A percentile compares a stretch with the other conserved stretches of the same genome.
These are phyloP conservation scores for Solanum aculeatissimum DNA, from an alignment of 305 asterid genomes.

Conservation along the genomic window DNA sequence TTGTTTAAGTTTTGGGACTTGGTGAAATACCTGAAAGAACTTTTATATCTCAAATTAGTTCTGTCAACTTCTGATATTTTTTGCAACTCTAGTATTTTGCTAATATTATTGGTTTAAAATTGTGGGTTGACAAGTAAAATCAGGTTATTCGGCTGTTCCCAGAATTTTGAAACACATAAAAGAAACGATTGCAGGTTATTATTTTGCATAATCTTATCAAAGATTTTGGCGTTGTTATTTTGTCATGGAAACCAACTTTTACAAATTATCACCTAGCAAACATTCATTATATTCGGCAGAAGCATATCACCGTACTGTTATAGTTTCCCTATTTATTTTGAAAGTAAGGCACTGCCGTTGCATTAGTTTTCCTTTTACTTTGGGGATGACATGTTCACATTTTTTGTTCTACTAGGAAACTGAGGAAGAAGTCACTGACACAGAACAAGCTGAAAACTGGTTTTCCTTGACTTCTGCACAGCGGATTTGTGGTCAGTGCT, in stretches of 20 bases:
- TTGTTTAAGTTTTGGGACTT: neutral
- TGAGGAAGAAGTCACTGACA: constrained; percentile 96
- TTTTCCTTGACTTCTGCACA: constrained; percentile 95
- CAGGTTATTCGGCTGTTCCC: neutral
- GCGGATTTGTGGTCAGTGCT: constrained; percentile 81
- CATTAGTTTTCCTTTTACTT: neutral
- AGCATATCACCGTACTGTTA: neutral
- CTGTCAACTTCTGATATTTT: neutral
- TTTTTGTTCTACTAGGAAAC: constrained; percentile 58
- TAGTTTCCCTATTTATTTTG: neutral
- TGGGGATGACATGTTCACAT: neutral
- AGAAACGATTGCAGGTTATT: neutral
- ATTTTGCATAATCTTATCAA: neutral
- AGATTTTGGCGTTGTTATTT: neutral
- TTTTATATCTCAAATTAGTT: neutral
- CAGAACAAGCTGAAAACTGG: constrained; percentile 99
- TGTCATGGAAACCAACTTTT: neutral
- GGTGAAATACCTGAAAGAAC: neutral
- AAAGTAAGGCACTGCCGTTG: neutral
- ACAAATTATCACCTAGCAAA: neutral
- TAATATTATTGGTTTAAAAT: neutral
- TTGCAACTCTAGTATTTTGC: neutral
- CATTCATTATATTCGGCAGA: neutral
- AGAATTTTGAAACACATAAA: neutral
- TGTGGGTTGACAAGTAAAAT: neutral